These are phyloP conservation scores for Emmonsia crescens DNA, from an alignment of 2,329 filamentous ascomycete genomes.

Conservation along the genomic window DNA sequence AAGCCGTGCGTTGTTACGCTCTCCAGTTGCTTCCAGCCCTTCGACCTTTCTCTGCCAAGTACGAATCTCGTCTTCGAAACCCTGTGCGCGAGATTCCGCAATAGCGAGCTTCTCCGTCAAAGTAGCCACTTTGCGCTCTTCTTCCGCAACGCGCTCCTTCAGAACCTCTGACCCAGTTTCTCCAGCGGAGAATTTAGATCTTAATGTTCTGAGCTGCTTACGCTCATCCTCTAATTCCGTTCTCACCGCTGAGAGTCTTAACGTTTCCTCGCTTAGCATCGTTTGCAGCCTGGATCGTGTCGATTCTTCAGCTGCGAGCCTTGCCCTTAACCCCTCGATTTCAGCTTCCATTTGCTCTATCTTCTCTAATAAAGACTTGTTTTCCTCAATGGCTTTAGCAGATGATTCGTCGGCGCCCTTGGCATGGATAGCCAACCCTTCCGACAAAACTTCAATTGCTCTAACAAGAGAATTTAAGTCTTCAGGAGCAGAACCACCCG, in stretches of 20 bases:
- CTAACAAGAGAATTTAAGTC: conserved; percentile 51
- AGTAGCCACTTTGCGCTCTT: conserved; percentile 58
- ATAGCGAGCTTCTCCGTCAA: conserved; percentile 62
- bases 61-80: conserved; percentile 64
- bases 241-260: conserved; percentile 36
- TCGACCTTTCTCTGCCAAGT: conserved; percentile 52
- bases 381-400: conserved; percentile 51
- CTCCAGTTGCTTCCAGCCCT: conserved; percentile 21
- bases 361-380: conserved; percentile 48
- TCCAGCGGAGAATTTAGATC: conserved; percentile 64
- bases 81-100: conserved; percentile 63
- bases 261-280: conserved; percentile 38
- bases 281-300: conserved; percentile 45
- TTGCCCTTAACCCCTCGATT: conserved; percentile 44
- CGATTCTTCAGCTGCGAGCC: conserved; percentile 43
- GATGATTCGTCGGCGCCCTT: conserved; percentile 50
- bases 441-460: conserved; percentile 46
- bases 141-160: conserved; percentile 61
- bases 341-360: conserved; percentile 48
- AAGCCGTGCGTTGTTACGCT: conserved; percentile 42
- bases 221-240: conserved; percentile 55
- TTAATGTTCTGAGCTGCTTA: conserved; percentile 56
- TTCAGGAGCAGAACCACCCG: conserved; percentile 42
- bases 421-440: conserved; percentile 50
- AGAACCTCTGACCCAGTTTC: conserved; percentile 74